Conservation (phyloP, 768 basidiomycete genomes). For the Hericium coralloides region DNA sequence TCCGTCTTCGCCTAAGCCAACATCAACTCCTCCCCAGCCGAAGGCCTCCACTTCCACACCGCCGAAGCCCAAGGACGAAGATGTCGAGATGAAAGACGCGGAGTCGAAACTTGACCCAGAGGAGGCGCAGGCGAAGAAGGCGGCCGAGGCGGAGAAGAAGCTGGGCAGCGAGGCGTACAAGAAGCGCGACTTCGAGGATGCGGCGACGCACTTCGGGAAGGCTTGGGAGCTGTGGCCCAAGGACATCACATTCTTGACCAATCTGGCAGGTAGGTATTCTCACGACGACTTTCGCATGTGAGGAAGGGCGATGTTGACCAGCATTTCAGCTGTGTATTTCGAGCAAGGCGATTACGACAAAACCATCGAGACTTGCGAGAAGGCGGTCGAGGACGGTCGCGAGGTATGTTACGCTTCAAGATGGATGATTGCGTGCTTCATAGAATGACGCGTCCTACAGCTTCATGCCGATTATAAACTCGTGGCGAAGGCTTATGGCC, state of each 20-base stretch:
- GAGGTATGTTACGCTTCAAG: conserved; percentile 32
- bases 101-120: conserved; percentile 47
- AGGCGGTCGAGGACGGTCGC: conserved; percentile 94
- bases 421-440: too few species aligned
- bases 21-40: conserved; percentile 26
- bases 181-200: conserved; percentile 72
- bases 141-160: conserved; percentile 74
- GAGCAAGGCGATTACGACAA: conserved; percentile 91
- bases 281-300: background rate
- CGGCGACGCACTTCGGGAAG: conserved; percentile 64
- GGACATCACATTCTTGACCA: conserved; percentile 90
- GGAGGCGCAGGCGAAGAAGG: conserved; percentile 65
- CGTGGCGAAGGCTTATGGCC: conserved; percentile 89
- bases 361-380: conserved; percentile 85
- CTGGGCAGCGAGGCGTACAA: conserved; percentile 79
- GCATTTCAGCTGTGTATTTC: conserved; percentile 70
- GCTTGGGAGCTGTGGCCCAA: conserved; percentile 94
- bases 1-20: conserved; percentile 31
- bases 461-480: conserved; percentile 91
- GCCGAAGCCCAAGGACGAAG: conserved; percentile 35
- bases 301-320: background rate
- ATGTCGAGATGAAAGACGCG: conserved; percentile 52
- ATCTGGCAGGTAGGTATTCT: conserved; percentile 58
- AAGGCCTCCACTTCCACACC: conserved; percentile 23
- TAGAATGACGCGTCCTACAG: conserved; percentile 23